Evolutionary conservation across 176 grass and related monocot genomes (phyloP).

Genomic region (Aechmea fasciata): DNA sequence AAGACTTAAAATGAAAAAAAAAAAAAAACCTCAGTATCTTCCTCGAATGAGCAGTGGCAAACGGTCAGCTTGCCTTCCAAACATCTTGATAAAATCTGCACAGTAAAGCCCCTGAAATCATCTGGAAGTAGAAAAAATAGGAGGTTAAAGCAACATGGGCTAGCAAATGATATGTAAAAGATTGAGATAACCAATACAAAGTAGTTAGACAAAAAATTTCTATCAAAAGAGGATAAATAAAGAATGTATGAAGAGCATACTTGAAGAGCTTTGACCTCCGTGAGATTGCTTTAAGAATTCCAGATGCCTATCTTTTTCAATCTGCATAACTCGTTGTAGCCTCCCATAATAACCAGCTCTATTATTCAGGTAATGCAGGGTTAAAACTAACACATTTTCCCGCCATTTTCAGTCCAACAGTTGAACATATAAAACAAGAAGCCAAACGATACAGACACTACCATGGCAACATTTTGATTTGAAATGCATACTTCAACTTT

Average conservation of each 20-base stretch:
- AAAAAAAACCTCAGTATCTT: conserved; percentile 29
- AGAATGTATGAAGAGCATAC: conserved; percentile 5
- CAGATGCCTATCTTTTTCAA: conserved; percentile 59
- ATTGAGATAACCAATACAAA: not conserved
- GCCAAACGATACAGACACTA: not conserved
- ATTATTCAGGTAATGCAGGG: conserved; percentile 11
- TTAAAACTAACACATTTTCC: conserved; percentile 9
- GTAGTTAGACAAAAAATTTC: not conserved
- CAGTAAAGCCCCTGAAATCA: conserved; percentile 41
- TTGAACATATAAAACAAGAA: conserved; percentile 12
- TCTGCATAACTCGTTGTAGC: conserved; percentile 69
- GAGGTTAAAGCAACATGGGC: not conserved
- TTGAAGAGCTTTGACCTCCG: conserved; percentile 26
- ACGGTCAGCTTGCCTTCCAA: conserved; percentile 83
- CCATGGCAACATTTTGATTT: no score
- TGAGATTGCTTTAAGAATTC: conserved; percentile 54
- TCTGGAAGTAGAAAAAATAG: conserved; percentile 33
- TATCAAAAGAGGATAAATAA: not conserved
- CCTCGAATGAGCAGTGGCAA: conserved; percentile 63
- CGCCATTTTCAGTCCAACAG: conserved; percentile 1
- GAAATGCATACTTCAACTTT: no score
- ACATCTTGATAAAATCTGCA: conserved; percentile 69
- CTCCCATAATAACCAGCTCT: conserved; percentile 68
- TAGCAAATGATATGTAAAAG: not conserved
- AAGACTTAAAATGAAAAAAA: conserved; percentile 12